Base-by-base conservation (phyloP, 192 early-diverging fungal species). In the Backusella luteola region DNA sequence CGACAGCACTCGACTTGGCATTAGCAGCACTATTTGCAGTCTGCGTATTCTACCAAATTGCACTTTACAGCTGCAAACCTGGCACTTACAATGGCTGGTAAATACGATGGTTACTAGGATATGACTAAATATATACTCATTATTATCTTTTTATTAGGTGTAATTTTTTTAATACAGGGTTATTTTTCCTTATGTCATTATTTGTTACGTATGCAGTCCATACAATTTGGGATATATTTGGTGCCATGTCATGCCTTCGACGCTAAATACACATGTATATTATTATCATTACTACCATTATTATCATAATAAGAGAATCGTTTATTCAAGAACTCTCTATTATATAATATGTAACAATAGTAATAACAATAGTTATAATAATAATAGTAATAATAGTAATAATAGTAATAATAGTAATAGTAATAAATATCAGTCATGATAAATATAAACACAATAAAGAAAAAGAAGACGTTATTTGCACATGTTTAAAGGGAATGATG, bases 181-280 rank as follows among this genome's bases (percentile, higher is more conserved):
- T 69, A 41, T 69, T 69, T 41, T 69, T 69, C 36, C 35, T 69
- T 26, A 69, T 69, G 68, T 69, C 68, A 69, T 14, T 69, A 3
- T 69, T 69, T 12, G n/a, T 69, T 6, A 69, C 68, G 5, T 69
- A 69, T 23, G 68, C 38, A 15, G 9, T 69, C 7, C 68, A 69
- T 69, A 21, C 68, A 29, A 23, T 69, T 14, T 69, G 68, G 68
- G 68, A 69, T 23, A 23, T 69, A 39, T 69, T 69, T 69, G 68
- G 68, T 21, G 38, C 68, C 6, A 69, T 69, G 68, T 23, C 68
- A 41, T 69, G 68, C 34, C 68, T 69, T 41, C 68, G 68, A 21
- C 35, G 19, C 19, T 69, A 69, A 49, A 69, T 39, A 38, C 19
- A 67, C 26, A 4, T 67, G 15, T 34, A 32, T 53, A 8, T 21